These are phyloP conservation scores for Pisolithus tinctorius DNA, from an alignment of 768 basidiomycete genomes.

Conservation along the genomic window DNA sequence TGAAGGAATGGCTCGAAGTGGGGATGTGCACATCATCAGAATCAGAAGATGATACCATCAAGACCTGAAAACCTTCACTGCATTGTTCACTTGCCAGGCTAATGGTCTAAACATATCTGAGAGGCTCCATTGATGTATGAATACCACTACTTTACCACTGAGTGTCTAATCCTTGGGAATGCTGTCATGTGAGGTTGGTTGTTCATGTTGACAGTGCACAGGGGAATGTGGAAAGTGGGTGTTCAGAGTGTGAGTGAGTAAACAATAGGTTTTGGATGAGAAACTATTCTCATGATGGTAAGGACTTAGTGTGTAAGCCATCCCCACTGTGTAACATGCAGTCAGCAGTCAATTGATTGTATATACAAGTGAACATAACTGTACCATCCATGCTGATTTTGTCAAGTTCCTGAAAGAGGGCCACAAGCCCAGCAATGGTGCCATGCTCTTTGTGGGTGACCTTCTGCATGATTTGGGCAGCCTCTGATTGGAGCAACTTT, in stretches of 20 bases:
- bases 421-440: constrained; percentile 11
- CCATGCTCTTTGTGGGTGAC: constrained; percentile 20
- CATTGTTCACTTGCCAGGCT: no score
- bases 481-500: not conserved
- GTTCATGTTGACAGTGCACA: not conserved
- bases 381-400: constrained; percentile 15
- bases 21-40: no score
- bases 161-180: not conserved
- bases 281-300: not conserved
- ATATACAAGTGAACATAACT: no score
- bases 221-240: not conserved
- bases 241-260: not conserved
- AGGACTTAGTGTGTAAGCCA: constrained; percentile 1
- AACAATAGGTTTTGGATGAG: not conserved
- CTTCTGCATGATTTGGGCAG: constrained; percentile 5
- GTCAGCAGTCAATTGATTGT: not conserved
- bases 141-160: no score
- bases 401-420: constrained; percentile 18
- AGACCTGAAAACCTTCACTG: no score
- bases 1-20: no score
- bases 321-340: not conserved
- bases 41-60: not conserved
- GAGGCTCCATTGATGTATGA: no score
- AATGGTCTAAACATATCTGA: no score
- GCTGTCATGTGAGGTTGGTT: not conserved